Percentiles rank a stretch among this genome's conserved stretches.
These are phyloP conservation scores for Chlamydomonas incerta DNA, from an alignment of 139 green algal genomes.

Conservation along the genomic window DNA sequence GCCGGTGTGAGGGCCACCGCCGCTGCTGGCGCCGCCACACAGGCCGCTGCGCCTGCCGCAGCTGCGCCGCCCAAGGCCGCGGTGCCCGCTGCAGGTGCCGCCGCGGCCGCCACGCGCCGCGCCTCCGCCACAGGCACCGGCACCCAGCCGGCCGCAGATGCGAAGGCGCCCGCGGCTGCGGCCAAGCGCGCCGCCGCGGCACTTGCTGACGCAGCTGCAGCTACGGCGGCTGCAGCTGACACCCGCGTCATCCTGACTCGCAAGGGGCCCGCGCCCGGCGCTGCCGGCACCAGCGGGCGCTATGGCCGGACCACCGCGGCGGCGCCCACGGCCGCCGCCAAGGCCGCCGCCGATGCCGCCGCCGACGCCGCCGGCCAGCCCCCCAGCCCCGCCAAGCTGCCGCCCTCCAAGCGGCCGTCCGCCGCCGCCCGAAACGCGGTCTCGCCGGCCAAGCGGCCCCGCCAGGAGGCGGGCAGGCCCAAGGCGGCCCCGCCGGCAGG, in stretches of 20 bases:
- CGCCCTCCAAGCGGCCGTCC: constrained; percentile 10
- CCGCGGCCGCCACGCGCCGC: too few relatives aligned
- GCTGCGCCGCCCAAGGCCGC: neutral
- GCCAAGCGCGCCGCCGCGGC: neutral
- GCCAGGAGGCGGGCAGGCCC: neutral
- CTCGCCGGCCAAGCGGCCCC: constrained; percentile 6
- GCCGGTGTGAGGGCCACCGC: neutral
- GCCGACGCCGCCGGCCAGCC: neutral
- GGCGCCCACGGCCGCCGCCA: neutral
- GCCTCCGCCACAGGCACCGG: neutral
- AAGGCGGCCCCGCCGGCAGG: too few relatives aligned
- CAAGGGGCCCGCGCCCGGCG: neutral
- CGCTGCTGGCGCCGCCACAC: neutral
- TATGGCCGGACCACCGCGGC: neutral
- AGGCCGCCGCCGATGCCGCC: neutral
- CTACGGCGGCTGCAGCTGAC: neutral
- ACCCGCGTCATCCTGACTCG: neutral
- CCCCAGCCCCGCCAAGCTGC: constrained; percentile 14
- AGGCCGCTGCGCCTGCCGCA: too few relatives aligned
- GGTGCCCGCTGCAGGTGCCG: too few relatives aligned
- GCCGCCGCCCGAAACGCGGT: neutral
- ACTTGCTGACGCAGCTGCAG: neutral
- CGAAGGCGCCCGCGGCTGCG: neutral
- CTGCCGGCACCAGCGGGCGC: neutral
- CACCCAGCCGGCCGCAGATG: neutral